These are phyloP conservation scores for Populus pruinosa DNA, from an alignment of 345 rosid genomes.

Conservation along the genomic window DNA sequence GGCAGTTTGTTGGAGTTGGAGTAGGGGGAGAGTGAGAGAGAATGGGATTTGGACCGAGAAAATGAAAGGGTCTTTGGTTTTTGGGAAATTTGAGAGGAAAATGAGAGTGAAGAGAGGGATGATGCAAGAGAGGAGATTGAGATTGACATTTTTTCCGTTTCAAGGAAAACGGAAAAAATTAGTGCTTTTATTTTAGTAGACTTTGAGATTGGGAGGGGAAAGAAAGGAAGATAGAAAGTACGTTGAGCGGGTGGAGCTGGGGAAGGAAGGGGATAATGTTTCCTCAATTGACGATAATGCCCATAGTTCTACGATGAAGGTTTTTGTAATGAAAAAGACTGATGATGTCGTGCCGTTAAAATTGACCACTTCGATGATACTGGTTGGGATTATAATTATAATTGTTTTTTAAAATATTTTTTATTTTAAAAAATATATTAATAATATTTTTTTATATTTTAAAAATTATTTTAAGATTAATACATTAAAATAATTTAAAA, in stretches of 20 bases:
- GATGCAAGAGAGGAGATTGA: constrained; percentile 57
- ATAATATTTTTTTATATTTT: too few species aligned
- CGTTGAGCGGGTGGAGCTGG: neutral
- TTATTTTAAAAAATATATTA: too few species aligned
- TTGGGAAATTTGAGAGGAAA: constrained; percentile 65
- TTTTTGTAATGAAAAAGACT: too few species aligned
- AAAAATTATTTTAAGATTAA: too few species aligned
- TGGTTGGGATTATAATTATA: too few species aligned
- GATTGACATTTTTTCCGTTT: constrained; percentile 41
- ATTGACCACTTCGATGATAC: too few species aligned
- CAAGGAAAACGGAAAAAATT: neutral
- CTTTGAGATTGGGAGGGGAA: neutral
- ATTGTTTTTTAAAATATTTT: too few species aligned
- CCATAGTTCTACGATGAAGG: neutral
- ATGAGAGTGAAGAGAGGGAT: constrained; percentile 72
- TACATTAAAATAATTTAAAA: too few species aligned
- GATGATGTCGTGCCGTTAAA: too few species aligned
- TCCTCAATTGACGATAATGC: neutral
- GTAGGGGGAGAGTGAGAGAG: constrained; percentile 24
- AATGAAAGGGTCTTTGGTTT: constrained; percentile 40
- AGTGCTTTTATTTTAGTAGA: neutral
- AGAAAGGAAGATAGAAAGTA: neutral
- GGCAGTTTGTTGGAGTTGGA: constrained; percentile 13
- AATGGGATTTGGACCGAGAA: constrained; percentile 23
- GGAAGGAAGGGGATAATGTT: constrained; percentile 1